Base-by-base conservation (phyloP, 2,329 filamentous ascomycete species). In the Ophiocordyceps robertsii region DNA sequence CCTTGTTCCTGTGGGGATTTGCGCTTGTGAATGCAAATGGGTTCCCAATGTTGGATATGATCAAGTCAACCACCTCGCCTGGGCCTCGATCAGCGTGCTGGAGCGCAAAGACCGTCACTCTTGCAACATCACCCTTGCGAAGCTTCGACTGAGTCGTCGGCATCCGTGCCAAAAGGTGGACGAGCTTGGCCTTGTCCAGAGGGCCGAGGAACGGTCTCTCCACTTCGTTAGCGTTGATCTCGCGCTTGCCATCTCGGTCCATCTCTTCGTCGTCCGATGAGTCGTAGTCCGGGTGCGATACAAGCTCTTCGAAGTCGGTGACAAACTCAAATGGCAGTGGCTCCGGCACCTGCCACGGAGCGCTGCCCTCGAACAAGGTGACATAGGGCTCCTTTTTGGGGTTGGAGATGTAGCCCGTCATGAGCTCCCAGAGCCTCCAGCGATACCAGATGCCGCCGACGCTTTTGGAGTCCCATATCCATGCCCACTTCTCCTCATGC, bases 51-150 rank as follows among this genome's bases (percentile, higher is more conserved):
- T 98, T 96, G 1, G 79, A 72, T 0, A 94, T 75, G 32, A 96
- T 80, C 63, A 94, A 77, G 40, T 90, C 77, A n/a, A 94, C 88
- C 31, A 95, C 82, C 64, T 96, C 92, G 49, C 93, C 84, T 12
- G 86, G 84, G 14, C 89, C 92, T 17, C 79, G 73, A 33, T 82
- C 85, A 2, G 88, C 84, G 57, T 96, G 87, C 3, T 81, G 82
- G 43, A 96, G 87, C 12, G 89, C 89, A 61, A 96, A 95, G 3
- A 82, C 75, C 1, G 89, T 90, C 2, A 95, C 72, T 6, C 88
- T 75, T 1, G 87, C 89, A 38, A 96, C 77, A 54, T 96, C 87
- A 3, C 87, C 88, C 54, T 86, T 86, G 27, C 85, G 75, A 24
- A 95, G 69, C 50, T 75, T 82, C 2, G 80, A 75, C 33, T 86